Evolutionary conservation across 169 alveolate species (phyloP).

Genomic region (Cryptosporidium tyzzeri): DNA sequence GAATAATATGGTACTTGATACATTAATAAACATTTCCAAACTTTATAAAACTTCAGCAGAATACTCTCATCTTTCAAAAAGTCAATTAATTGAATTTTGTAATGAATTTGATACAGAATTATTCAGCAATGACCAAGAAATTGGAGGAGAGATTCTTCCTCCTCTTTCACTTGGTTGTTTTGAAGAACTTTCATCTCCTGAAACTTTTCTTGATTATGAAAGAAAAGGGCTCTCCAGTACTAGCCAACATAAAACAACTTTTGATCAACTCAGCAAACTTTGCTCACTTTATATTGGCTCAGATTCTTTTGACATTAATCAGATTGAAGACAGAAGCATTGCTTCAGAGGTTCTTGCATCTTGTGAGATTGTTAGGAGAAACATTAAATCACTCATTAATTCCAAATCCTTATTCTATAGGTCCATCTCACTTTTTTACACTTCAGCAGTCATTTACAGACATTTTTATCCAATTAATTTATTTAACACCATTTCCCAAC

Average conservation of each 20-base stretch:
- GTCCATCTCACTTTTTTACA: slow-evolving; percentile 37
- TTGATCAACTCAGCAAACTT: neutral
- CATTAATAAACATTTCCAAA: slow-evolving; percentile 29
- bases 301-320: slow-evolving; percentile 12
- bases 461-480: slow-evolving; percentile 44
- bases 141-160: slow-evolving; percentile 57
- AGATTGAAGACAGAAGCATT: slow-evolving; percentile 38
- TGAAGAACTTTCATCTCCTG: slow-evolving; percentile 67
- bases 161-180: slow-evolving; percentile 58
- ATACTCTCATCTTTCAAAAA: slow-evolving; percentile 33
- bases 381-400: neutral
- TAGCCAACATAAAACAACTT: neutral
- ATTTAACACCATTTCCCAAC: neutral
- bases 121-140: neutral
- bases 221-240: neutral
- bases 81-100: neutral
- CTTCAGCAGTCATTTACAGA: slow-evolving; percentile 65
- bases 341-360: slow-evolving; percentile 44
- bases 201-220: slow-evolving; percentile 40
- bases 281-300: slow-evolving; percentile 25
- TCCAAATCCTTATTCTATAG: slow-evolving; percentile 25
- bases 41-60: slow-evolving; percentile 66
- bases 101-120: slow-evolving; percentile 17
- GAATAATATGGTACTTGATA: neutral
- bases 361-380: slow-evolving; percentile 41